Percentiles rank a stretch among this genome's conserved stretches.
These are phyloP conservation scores for Cairneyella variabilis DNA, from an alignment of 495 filamentous ascomycete genomes.

Conservation along the genomic window DNA sequence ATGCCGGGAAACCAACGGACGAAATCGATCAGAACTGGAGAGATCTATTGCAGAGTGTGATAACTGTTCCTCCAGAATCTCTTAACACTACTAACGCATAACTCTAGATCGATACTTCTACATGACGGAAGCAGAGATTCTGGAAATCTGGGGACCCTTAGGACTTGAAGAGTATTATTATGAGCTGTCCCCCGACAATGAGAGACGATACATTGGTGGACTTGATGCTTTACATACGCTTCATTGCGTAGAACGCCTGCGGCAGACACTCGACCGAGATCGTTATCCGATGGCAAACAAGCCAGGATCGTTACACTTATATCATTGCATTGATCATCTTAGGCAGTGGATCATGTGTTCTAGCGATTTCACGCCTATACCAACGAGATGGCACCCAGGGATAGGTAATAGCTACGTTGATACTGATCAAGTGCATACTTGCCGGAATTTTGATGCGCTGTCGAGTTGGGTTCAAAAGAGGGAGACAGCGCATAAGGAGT, in stretches of 20 bases:
- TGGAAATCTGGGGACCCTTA: constrained; percentile 3
- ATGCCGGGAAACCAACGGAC: constrained; percentile 5
- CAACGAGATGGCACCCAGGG: constrained; percentile 6
- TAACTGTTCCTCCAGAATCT: neutral
- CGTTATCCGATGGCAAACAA: neutral
- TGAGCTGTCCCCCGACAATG: neutral
- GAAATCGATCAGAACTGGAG: constrained; percentile 6
- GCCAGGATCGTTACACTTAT: constrained; percentile 6
- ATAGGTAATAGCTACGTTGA: constrained; percentile 1
- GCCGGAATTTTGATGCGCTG: constrained; percentile 7
- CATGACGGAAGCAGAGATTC: constrained; percentile 4
- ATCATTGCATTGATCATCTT: constrained; percentile 10
- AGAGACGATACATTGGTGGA: constrained; percentile 1
- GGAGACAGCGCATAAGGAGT: constrained; percentile 1
- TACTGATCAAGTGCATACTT: constrained; percentile 9
- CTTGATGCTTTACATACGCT: constrained; percentile 9
- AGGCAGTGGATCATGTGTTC: constrained; percentile 10
- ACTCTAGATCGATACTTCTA: constrained; percentile 5
- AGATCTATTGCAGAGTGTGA: neutral
- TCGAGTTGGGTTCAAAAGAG: constrained; percentile 1
- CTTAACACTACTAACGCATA: neutral
- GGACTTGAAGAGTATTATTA: constrained; percentile 8
- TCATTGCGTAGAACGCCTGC: constrained; percentile 3
- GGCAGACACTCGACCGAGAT: constrained; percentile 7
- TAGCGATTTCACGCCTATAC: constrained; percentile 9